Evolutionary conservation across 305 asterid species (phyloP), one percentile per base, ranked within the genome.

Genomic region (Fraxinus xanthoxyloides): DNA sequence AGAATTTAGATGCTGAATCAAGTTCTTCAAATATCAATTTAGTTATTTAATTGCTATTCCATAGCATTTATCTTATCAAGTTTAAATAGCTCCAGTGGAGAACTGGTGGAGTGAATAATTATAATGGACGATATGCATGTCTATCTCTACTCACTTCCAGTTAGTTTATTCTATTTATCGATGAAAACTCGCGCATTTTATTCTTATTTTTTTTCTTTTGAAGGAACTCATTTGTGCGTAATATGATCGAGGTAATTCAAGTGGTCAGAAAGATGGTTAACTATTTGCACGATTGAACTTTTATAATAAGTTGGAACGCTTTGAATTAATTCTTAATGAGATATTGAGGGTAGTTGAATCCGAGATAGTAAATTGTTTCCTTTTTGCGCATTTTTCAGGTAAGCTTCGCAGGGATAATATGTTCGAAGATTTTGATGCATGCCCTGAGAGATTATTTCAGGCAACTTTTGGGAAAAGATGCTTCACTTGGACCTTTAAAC

Each of bases 381-480:
- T 38, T 63, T 24, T 83, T 61, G 8, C 12, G 23, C 51, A 40
- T 75, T 84, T 79, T 85, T 86, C 88, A 92, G 97, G 94, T 79
- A 90, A 87, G 85, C 85, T 56, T 72, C 88, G 63, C 79, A 86
- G 85, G 83, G 87, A 87, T 84, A 80, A 80, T 17, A 15, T 24
- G 23, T 70, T 3, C 65, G 95, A 91, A 43, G 90, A 87, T 79
- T 85, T 13, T 56, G 92, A 91, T 79, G 91, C 85, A 59, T 74
- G 87, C 76, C 86, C 90, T 72, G 90, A 83, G 70, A 85, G 86
- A 80, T 36, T 79, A 82, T 95, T 90, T 82, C 88, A 84, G 74
- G 91, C 93, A 82, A 85, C 90, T 72, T 87, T 87, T 72, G 92
- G 94, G 81, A 85, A 87, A 80, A 86, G 75, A 24, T 87, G 94